phyloP scores from a whole-genome alignment of 495 filamentous ascomycete species.

The Aspergillus cavernicola region DNA sequence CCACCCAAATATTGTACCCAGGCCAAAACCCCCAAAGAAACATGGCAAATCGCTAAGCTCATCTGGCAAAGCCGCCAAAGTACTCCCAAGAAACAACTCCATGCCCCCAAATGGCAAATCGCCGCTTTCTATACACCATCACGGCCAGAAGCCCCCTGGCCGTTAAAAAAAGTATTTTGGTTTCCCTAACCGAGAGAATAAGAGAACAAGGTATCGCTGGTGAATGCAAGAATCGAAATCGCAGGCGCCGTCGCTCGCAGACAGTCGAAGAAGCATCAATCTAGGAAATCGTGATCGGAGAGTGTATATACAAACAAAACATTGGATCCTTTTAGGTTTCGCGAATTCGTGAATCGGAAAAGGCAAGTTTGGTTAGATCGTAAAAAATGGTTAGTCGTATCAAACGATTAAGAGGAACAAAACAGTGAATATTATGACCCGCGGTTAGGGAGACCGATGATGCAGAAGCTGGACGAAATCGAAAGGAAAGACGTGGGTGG shows the following conservation, averaged over 20 bases:
- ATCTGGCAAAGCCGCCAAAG: conserved; percentile 32
- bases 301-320: conserved; percentile 39
- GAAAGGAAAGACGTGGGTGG: conserved; percentile 32
- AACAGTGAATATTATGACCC: conserved; percentile 38
- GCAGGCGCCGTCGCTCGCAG: conserved; percentile 49
- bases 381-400: conserved; percentile 26
- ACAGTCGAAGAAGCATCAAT: conserved; percentile 40
- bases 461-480: conserved; percentile 39
- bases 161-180: conserved; percentile 24
- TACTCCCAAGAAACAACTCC: conserved; percentile 37
- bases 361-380: conserved; percentile 28
- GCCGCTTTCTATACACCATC: conserved; percentile 49
- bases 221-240: conserved; percentile 41
- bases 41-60: conserved; percentile 27
- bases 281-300: conserved; percentile 42
- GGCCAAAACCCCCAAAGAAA: conserved; percentile 29
- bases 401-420: conserved; percentile 34
- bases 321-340: conserved; percentile 32
- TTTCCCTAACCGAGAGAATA: conserved; percentile 41
- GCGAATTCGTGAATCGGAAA: conserved; percentile 30
- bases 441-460: conserved; percentile 43
- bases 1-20: conserved; percentile 33
- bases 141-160: conserved; percentile 28
- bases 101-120: conserved; percentile 36
- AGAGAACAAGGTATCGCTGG: conserved; percentile 40